These are phyloP conservation scores for Tricholoma terreum DNA, from an alignment of 768 basidiomycete species.

Conservation along the genomic window DNA sequence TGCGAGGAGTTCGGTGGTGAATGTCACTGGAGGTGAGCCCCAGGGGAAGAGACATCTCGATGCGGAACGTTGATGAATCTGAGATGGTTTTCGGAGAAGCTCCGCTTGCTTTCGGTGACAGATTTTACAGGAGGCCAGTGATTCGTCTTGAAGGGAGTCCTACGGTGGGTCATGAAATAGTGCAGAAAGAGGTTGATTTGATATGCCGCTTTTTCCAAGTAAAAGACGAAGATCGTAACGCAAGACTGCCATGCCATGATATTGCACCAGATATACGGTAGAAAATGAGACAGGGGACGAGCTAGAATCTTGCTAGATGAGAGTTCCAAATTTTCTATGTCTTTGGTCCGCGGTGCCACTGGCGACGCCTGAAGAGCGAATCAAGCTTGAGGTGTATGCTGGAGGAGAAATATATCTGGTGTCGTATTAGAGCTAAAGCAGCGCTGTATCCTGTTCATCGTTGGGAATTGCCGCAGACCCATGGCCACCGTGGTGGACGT, in stretches of 20 bases:
- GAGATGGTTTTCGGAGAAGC: conserved; percentile 12
- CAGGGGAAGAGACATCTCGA: conserved; percentile 11
- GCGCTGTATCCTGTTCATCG: neutral
- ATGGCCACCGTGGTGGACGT: neutral
- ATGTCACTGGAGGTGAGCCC: conserved; percentile 40
- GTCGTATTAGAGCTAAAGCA: neutral
- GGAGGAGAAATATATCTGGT: neutral
- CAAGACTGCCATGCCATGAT: neutral
- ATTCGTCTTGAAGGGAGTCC: conserved; percentile 25
- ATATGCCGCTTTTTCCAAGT: conserved; percentile 16
- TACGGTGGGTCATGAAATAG: conserved; percentile 26
- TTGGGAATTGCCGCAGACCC: neutral
- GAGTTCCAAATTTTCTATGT: neutral
- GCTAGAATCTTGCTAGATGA: too few species aligned
- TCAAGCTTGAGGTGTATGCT: neutral
- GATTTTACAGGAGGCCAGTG: conserved; percentile 13
- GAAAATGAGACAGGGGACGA: neutral
- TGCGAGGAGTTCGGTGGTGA: conserved; percentile 65
- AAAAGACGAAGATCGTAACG: neutral
- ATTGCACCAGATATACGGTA: neutral
- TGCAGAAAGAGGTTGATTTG: conserved; percentile 20
- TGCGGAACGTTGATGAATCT: neutral
- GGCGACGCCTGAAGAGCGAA: neutral
- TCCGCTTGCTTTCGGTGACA: conserved; percentile 6
- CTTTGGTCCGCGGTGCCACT: neutral